A percentile compares a stretch with the other conserved stretches of the same genome.
phyloP scores from a whole-genome alignment of 345 rosid genomes.

The Murraya koenigii region DNA sequence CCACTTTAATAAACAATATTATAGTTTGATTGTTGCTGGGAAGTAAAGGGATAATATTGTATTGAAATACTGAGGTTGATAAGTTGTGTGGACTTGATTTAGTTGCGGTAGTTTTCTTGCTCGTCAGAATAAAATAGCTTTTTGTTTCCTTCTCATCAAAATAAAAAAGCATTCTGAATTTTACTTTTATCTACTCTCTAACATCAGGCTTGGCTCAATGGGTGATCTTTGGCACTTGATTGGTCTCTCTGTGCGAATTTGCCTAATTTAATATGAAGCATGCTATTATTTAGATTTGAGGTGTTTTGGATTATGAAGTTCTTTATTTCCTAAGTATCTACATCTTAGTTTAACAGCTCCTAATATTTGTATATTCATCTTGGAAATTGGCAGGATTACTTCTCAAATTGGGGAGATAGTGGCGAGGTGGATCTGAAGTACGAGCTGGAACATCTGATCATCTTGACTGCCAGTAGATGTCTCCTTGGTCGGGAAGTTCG shows the following conservation, averaged over 20 bases:
- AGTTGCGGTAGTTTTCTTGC: not conserved
- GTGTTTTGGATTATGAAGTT: not conserved
- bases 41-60: not conserved
- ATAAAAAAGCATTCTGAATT: not conserved
- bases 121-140: not conserved
- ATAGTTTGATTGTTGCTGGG: not conserved
- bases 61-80: not conserved
- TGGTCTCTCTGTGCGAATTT: not conserved
- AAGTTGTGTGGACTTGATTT: not conserved
- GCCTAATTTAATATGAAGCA: not conserved
- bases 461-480: conserved; percentile 98
- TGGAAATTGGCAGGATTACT: conserved; percentile 62
- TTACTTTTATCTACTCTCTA: not conserved
- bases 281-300: not conserved
- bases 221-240: not conserved
- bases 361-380: conserved; percentile 10
- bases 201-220: not conserved
- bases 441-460: conserved; percentile 92
- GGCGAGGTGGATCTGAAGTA: conserved; percentile 89
- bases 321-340: not conserved
- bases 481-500: conserved; percentile 91
- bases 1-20: not conserved
- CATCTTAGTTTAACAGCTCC: not conserved
- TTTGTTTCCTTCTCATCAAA: not conserved
- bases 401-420: conserved; percentile 92